Conservation (phyloP, 331 rosid species). For the Pyrus hybrid region DNA sequence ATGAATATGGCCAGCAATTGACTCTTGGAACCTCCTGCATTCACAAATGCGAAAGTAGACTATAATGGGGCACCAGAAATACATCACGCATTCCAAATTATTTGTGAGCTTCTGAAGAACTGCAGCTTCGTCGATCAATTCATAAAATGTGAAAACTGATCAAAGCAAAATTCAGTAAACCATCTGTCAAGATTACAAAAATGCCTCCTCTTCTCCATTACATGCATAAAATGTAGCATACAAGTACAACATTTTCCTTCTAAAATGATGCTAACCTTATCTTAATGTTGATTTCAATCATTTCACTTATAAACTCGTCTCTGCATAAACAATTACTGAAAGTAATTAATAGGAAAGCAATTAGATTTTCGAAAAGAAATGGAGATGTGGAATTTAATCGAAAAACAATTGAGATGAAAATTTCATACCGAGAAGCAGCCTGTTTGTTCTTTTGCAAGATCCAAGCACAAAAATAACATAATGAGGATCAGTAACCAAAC, state of each 20-base stretch:
- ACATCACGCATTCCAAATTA: not conserved
- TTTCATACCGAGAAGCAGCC: slow-evolving; percentile 37
- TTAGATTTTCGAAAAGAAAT: not conserved
- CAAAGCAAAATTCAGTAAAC: no score
- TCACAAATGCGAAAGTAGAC: not conserved
- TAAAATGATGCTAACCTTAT: slow-evolving; percentile 41
- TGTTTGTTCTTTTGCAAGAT: slow-evolving; percentile 32
- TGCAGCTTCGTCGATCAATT: no score
- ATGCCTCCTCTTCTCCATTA: no score
- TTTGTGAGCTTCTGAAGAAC: no score
- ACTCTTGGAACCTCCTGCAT: slow-evolving; percentile 60
- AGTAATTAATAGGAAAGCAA: not conserved
- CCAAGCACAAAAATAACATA: slow-evolving; percentile 15
- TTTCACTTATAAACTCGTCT: slow-evolving; percentile 38
- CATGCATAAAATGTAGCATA: no score
- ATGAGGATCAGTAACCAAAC: slow-evolving; percentile 4
- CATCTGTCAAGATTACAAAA: no score
- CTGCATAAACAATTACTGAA: slow-evolving; percentile 28
- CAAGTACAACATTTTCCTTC: not conserved
- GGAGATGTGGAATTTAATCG: not conserved
- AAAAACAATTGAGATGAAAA: not conserved
- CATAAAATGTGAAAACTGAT: no score
- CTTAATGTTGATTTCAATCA: slow-evolving; percentile 46
- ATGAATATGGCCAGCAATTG: slow-evolving; percentile 14
- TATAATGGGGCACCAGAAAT: not conserved